Evolutionary conservation across 768 basidiomycete genomes (phyloP).

Genomic region (Tylopilus sp.): DNA sequence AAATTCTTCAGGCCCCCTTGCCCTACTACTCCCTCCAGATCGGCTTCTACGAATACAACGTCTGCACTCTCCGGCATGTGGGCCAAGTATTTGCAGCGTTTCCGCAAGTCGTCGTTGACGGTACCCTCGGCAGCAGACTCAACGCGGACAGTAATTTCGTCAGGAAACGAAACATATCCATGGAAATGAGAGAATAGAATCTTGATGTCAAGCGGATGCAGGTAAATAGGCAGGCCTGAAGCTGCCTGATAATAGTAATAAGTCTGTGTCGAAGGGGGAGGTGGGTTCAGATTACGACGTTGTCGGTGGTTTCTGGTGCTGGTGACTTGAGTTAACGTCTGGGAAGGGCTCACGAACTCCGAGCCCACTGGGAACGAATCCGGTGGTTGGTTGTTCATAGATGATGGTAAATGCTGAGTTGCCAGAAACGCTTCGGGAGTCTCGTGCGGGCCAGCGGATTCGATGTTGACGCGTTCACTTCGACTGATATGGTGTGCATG

Average conservation of each 20-base stretch:
- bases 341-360: slow-evolving; percentile 3
- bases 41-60: slow-evolving; percentile 90
- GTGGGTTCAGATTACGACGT: slow-evolving; percentile 79
- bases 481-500: slow-evolving; percentile 12
- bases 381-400: slow-evolving; percentile 7
- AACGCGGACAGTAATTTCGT: slow-evolving; percentile 75
- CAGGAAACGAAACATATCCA: slow-evolving; percentile 80
- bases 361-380: slow-evolving; percentile 2
- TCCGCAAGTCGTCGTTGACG: slow-evolving; percentile 90
- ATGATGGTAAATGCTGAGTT: slow-evolving; percentile 30
- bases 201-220: slow-evolving; percentile 94
- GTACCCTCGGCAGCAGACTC: slow-evolving; percentile 72
- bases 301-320: slow-evolving; percentile 49
- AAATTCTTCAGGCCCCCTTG: slow-evolving; percentile 75
- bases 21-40: slow-evolving; percentile 76
- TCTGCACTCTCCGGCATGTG: slow-evolving; percentile 91
- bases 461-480: slow-evolving; percentile 19
- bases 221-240: slow-evolving; percentile 85
- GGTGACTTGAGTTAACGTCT: slow-evolving; percentile 5
- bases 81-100: slow-evolving; percentile 92
- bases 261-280: slow-evolving; percentile 81
- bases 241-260: slow-evolving; percentile 97
- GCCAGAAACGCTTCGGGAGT: slow-evolving; percentile 60
- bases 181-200: slow-evolving; percentile 84
- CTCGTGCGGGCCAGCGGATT: slow-evolving; percentile 30